Evolutionary conservation across 306 rosid genomes (phyloP).

Genomic region (Dicorynia guianensis): DNA sequence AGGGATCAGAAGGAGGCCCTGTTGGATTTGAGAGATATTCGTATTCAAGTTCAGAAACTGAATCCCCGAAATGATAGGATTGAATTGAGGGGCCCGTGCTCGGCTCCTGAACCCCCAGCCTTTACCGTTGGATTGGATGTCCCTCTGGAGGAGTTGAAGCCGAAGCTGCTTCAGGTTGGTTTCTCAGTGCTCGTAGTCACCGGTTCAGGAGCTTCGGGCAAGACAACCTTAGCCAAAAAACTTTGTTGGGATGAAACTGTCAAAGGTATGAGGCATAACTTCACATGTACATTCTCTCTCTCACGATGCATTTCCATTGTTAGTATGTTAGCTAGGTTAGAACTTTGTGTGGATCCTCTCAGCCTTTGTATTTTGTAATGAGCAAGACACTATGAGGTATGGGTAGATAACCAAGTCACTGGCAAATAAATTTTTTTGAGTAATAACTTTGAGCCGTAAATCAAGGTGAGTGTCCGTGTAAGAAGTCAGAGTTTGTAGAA

Average conservation of each 20-base stretch:
- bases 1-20: slow-evolving; percentile 34
- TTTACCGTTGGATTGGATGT: slow-evolving; percentile 59
- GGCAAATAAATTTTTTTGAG: neutral
- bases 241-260: slow-evolving; percentile 57
- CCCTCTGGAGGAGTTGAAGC: slow-evolving; percentile 57
- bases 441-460: too few species aligned
- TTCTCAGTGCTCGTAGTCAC: slow-evolving; percentile 50
- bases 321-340: neutral
- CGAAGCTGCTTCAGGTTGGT: slow-evolving; percentile 39
- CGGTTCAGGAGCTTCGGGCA: slow-evolving; percentile 62
- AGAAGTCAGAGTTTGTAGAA: neutral
- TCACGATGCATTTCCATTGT: neutral
- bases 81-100: slow-evolving; percentile 36
- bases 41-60: neutral
- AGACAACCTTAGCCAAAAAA: slow-evolving; percentile 55
- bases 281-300: neutral
- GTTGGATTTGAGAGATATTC: neutral
- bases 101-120: slow-evolving; percentile 45
- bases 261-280: slow-evolving; percentile 42
- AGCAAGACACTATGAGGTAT: neutral
- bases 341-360: neutral
- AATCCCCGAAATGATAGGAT: slow-evolving; percentile 8
- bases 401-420: neutral
- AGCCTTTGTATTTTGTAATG: too few species aligned
- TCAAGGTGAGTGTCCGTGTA: neutral